Percentiles rank a stretch among this genome's conserved stretches.
These are phyloP conservation scores for Alternaria arbusti DNA, from an alignment of 2,329 filamentous ascomycete species.

Conservation along the genomic window DNA sequence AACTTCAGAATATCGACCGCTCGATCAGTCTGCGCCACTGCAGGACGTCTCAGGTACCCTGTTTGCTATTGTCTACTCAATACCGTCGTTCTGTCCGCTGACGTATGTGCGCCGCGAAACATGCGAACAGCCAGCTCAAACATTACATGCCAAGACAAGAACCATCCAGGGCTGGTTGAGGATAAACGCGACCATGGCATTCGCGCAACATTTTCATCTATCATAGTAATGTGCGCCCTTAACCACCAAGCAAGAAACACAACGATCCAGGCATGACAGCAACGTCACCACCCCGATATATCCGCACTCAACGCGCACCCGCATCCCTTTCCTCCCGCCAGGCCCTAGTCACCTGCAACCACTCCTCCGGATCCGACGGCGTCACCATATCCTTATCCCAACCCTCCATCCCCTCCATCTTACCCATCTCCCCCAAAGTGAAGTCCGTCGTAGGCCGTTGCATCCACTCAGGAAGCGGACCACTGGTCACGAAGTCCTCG, in stretches of 20 bases:
- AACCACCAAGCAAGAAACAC: not conserved
- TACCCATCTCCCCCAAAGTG: not conserved
- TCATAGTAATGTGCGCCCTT: not conserved
- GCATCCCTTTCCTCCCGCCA: not conserved
- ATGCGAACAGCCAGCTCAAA: not conserved
- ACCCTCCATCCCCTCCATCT: not conserved
- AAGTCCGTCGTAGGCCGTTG: not conserved
- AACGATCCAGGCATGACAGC: not conserved
- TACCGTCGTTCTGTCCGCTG: accelerated
- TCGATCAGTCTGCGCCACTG: not conserved
- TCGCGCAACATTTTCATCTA: not conserved
- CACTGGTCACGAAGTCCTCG: not conserved
- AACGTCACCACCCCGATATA: not conserved
- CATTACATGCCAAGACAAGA: not conserved
- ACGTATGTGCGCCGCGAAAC: not conserved
- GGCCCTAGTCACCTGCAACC: not conserved
- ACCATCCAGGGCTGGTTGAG: accelerated
- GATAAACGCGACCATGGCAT: not conserved
- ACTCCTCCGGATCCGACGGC: not conserved
- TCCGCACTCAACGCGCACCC: not conserved
- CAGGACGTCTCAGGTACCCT: not conserved
- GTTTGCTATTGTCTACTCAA: not conserved
- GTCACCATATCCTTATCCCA: not conserved
- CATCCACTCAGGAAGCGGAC: not conserved
- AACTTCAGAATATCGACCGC: not conserved